These are phyloP conservation scores for Aspergillus jensenii DNA, from an alignment of 2,329 filamentous ascomycete species.

Conservation along the genomic window DNA sequence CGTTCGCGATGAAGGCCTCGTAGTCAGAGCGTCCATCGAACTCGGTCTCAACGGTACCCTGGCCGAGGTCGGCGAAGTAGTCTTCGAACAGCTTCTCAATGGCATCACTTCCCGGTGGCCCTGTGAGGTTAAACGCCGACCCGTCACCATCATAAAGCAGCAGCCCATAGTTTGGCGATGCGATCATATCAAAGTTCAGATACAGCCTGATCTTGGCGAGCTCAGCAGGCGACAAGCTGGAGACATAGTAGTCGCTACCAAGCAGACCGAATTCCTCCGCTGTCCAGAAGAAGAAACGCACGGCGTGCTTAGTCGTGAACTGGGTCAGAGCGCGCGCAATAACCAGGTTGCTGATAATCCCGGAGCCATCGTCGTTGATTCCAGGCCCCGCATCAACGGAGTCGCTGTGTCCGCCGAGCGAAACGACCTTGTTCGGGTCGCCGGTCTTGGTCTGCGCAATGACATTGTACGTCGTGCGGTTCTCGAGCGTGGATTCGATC, in stretches of 20 bases:
- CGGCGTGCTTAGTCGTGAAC: constrained; percentile 69
- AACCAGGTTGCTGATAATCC: constrained; percentile 60
- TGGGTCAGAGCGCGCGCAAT: constrained; percentile 64
- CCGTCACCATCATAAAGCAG: constrained; percentile 55
- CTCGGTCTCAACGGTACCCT: constrained; percentile 68
- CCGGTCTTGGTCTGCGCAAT: constrained; percentile 60
- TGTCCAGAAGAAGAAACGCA: constrained; percentile 66
- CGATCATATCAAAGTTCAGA: constrained; percentile 72
- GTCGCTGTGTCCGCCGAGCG: constrained; percentile 61
- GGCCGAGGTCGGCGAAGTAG: constrained; percentile 62
- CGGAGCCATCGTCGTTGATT: constrained; percentile 76
- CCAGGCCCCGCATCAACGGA: constrained; percentile 62
- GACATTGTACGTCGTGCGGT: constrained; percentile 55
- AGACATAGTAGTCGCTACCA: constrained; percentile 59
- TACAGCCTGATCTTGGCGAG: constrained; percentile 63
- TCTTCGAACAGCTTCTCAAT: constrained; percentile 66
- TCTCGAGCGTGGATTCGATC: constrained; percentile 48
- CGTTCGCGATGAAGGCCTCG: constrained; percentile 69
- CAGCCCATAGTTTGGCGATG: constrained; percentile 57
- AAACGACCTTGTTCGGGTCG: constrained; percentile 58
- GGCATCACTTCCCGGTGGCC: constrained; percentile 65
- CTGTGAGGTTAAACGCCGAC: constrained; percentile 50
- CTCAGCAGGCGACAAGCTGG: constrained; percentile 48
- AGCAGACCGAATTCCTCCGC: constrained; percentile 65
- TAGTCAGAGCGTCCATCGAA: constrained; percentile 82